phyloP scores from a whole-genome alignment of 1,284 basidiomycete species.

The Pascua guehoae region DNA sequence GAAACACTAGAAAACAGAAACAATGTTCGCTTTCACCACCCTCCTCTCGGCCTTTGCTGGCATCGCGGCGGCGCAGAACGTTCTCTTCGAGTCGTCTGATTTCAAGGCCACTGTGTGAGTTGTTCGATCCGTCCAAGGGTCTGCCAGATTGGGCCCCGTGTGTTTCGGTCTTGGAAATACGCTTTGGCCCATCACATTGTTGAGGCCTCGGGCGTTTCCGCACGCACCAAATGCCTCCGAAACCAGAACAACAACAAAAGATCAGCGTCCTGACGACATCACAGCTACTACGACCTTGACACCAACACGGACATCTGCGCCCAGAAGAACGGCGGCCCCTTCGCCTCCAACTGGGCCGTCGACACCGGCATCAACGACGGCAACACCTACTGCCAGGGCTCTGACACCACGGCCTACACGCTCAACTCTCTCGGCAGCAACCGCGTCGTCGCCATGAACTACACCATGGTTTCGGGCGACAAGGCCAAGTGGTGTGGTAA shows the following conservation, averaged over 20 bases:
- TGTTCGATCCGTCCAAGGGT: too few relatives aligned
- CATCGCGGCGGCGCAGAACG: conserved; percentile 12
- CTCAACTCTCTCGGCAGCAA: conserved; percentile 12
- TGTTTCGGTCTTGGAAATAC: too few relatives aligned
- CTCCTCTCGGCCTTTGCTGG: conserved; percentile 7
- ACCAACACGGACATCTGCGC: conserved; percentile 12
- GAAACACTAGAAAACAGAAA: neutral
- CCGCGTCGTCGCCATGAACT: conserved; percentile 23
- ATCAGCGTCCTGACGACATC: neutral
- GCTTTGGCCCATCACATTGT: too few relatives aligned
- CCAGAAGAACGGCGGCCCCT: conserved; percentile 15
- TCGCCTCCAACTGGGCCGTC: conserved; percentile 18
- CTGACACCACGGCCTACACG: conserved; percentile 5
- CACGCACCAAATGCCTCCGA: neutral
- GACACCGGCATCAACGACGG: conserved; percentile 15
- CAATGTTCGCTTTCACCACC: conserved; percentile 7
- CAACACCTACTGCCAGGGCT: conserved; percentile 12
- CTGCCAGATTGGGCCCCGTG: too few relatives aligned
- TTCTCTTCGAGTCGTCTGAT: conserved; percentile 8
- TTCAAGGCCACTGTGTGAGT: conserved; percentile 18
- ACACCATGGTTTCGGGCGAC: conserved; percentile 15
- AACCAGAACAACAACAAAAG: neutral
- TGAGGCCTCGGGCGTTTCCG: too few relatives aligned
- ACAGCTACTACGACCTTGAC: conserved; percentile 21
- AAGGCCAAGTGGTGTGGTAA: conserved; percentile 22